Evolutionary conservation across 257 asterid species (phyloP), one percentile per base, ranked within the genome.

Genomic region (Scutellaria minor): DNA sequence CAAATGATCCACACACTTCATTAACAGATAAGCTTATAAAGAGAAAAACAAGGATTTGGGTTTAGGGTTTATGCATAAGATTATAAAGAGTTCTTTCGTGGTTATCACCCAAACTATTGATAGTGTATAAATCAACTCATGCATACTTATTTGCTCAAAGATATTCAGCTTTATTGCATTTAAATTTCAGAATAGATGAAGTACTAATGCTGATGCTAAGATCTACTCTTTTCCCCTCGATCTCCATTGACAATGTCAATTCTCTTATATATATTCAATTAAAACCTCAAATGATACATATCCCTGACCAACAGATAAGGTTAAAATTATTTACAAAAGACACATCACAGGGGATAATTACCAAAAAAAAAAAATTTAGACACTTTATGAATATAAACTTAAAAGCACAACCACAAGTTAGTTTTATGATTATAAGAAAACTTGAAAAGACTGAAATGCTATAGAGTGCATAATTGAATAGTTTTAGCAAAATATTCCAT

Each of bases 171-270:
- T 15, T 31, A 10, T 53, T 69, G 40, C 9, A 56, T 3, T 44
- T 18, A 41, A n/a, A 22, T 10, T 24, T 13, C n/a, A 15, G 27
- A 65, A 46, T 70, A 7, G 55, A 62, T 15, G 12, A 20, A 24
- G 52, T 65, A 12, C 46, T 12, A 2, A n/a, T 63, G 15, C 3
- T 44, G 42, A 20, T 66, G 40, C 35, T 41, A 31, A 64, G 12
- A 62, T 72, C 53, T 8, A 51, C 56, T 72, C 45, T 62, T 40
- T 20, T 42, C 48, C 20, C n/a, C 14, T 58, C 52, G 9, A 75
- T 6, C 41, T 13, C 27, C 66, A 46, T 39, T 18, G 4, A 61
- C 56, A 60, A 24, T 27, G 24, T n/a, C 7, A 6, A 22, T 20
- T 60, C 59, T 40, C 22, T 11, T 58, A 40, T 24, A 58, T 14